These are phyloP conservation scores for Penicillium sp. DNA, from an alignment of 2,329 filamentous ascomycete species.

Conservation along the genomic window DNA sequence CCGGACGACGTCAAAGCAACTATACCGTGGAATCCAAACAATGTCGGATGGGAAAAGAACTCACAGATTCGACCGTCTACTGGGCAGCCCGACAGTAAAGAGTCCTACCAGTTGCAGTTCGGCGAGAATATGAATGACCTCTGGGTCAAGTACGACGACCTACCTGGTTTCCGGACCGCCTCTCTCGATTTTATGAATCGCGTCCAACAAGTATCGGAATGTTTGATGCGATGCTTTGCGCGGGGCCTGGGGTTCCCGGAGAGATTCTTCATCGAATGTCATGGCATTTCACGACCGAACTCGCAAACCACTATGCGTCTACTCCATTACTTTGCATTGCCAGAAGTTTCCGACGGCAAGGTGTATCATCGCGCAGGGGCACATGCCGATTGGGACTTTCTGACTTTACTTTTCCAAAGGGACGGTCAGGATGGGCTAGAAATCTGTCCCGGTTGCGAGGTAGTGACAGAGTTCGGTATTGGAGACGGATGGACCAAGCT, in stretches of 20 bases:
- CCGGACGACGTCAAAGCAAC: constrained; percentile 53
- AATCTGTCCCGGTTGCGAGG: constrained; percentile 64
- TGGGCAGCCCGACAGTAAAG: constrained; percentile 59
- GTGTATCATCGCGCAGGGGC: constrained; percentile 61
- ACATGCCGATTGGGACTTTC: constrained; percentile 63
- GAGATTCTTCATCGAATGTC: constrained; percentile 57
- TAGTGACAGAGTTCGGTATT: constrained; percentile 58
- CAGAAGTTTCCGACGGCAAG: constrained; percentile 37
- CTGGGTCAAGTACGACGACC: constrained; percentile 52
- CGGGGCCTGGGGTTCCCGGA: constrained; percentile 57
- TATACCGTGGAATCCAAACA: constrained; percentile 56
- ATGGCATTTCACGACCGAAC: constrained; percentile 52
- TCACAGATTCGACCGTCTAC: constrained; percentile 61
- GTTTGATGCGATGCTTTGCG: constrained; percentile 60
- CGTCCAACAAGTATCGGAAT: constrained; percentile 54
- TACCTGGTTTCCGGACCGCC: constrained; percentile 52
- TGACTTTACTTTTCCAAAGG: constrained; percentile 64
- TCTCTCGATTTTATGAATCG: constrained; percentile 56
- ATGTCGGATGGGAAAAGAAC: constrained; percentile 63
- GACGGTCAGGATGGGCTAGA: constrained; percentile 62
- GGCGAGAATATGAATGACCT: constrained; percentile 54
- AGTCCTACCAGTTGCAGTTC: constrained; percentile 64
- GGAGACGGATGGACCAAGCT: constrained; percentile 65
- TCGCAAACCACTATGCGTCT: constrained; percentile 57
- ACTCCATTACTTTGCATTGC: constrained; percentile 57